Evolutionary conservation across 345 rosid species (phyloP), one percentile per base, ranked within the genome.

Genomic region (Camelina sativa): DNA sequence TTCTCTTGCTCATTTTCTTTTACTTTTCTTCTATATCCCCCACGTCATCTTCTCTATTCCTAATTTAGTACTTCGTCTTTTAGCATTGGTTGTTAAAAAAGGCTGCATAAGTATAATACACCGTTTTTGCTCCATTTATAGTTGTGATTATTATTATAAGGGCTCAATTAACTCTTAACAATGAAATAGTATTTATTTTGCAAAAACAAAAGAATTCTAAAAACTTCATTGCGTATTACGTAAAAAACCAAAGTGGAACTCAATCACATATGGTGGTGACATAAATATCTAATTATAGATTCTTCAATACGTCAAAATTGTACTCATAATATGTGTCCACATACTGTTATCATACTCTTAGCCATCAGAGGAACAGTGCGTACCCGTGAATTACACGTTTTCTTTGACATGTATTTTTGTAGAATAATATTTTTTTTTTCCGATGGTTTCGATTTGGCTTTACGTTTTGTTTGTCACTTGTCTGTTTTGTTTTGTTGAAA

Each of bases 341-440:
- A 13, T 66, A 44, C 38, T 11, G 13, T 52, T 38, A 17, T 13
- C 23, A 23, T 59, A 9, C 5, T 69, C 16, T 66, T 48, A 63
- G 76, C 76, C 80, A 38, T 25, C 71, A 71, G 6, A 63, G 19
- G 47, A 70, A 76, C 67, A 70, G 76, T 62, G 54, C 13, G 19
- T 11, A 9, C 47, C 25, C 80, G 67, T 70, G 66, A 37, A 30
- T 25, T 55, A 23, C 76, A 76, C 80, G 80, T 70, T 62, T 62
- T 22, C 19, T 63, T 43, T 52, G 25, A 52, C 35, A 44, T 41
- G 10, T 61, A 52, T 37, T 51, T 67, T 20, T 32, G 25, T 62
- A 44, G 40, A 41, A 4, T 34, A n/a, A 11, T 60, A 30, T 11
- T 16, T 34, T 34, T 16, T 34, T 34, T 15, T 67, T 75, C 41